Conservation (phyloP, 371 early-diverging fungal genomes). For the Rhizopus sp. region DNA sequence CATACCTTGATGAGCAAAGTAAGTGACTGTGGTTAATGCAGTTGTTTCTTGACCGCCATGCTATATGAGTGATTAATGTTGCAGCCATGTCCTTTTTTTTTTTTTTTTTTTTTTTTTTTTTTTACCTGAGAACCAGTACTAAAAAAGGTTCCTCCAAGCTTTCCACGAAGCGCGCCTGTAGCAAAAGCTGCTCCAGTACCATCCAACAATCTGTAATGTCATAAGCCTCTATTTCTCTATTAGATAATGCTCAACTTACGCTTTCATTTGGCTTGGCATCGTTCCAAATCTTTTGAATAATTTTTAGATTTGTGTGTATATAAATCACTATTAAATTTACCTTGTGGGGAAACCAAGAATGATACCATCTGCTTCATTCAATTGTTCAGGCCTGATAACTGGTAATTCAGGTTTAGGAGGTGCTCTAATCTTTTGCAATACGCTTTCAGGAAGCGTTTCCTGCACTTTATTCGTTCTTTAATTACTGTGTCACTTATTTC, state of each 20-base stretch:
- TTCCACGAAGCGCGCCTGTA: constrained; percentile 49
- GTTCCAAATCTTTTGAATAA: constrained; percentile 29
- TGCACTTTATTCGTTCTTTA: constrained; percentile 26
- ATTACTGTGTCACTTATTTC: not conserved
- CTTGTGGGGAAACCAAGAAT: constrained; percentile 55
- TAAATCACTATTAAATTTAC: not conserved
- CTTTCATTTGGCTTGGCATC: constrained; percentile 39
- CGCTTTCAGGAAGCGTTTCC: constrained; percentile 65
- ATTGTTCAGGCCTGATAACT: constrained; percentile 50
- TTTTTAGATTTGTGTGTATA: not conserved
- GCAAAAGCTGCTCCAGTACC: constrained; percentile 70
- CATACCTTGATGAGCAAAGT: constrained; percentile 83
- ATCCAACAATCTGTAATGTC: constrained; percentile 51
- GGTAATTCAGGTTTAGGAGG: constrained; percentile 61
- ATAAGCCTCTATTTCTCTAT: not conserved
- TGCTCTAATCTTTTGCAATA: constrained; percentile 68
- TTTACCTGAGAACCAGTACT: constrained; percentile 55
- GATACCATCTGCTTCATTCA: constrained; percentile 58
- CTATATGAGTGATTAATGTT: constrained; percentile 55
- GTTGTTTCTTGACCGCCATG: constrained; percentile 76
- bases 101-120: constrained; percentile 4
- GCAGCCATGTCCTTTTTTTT: constrained; percentile 73
- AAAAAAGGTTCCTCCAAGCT: constrained; percentile 66
- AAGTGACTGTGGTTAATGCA: constrained; percentile 65
- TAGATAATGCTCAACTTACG: constrained; percentile 13